Conservation (phyloP, 2,329 filamentous ascomycete genomes). For the Pseudogymnoascus sp. region DNA sequence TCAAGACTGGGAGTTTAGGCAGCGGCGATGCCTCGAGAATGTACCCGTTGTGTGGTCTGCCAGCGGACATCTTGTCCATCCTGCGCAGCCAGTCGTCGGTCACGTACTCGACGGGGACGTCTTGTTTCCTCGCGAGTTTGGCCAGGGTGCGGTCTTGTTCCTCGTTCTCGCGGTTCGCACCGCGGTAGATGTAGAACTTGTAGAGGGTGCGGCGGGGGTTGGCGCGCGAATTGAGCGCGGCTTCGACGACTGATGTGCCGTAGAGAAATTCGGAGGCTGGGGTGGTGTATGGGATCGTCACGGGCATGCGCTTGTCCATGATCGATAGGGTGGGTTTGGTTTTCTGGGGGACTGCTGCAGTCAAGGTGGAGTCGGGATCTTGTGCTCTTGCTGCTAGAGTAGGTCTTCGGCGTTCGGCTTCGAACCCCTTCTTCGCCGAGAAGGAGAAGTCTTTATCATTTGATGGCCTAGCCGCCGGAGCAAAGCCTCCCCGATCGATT, state of each 20-base stretch:
- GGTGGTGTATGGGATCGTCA: slow-evolving; percentile 60
- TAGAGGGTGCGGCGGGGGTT: slow-evolving; percentile 63
- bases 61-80: slow-evolving; percentile 74
- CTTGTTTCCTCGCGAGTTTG: slow-evolving; percentile 37
- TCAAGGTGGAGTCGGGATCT: not conserved
- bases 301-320: slow-evolving; percentile 21
- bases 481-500: not conserved
- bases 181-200: slow-evolving; percentile 68
- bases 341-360: not conserved
- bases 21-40: slow-evolving; percentile 81
- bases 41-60: slow-evolving; percentile 82
- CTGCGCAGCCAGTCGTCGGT: slow-evolving; percentile 52
- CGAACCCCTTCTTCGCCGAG: slow-evolving; percentile 3
- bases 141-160: slow-evolving; percentile 37
- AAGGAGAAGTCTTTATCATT: slow-evolving; percentile 2
- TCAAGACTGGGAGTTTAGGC: slow-evolving; percentile 58
- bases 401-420: not conserved
- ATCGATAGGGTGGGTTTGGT: not conserved
- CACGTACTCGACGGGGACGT: slow-evolving; percentile 50
- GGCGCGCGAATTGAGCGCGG: slow-evolving; percentile 54
- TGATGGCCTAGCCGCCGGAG: not conserved
- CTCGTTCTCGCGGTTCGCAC: slow-evolving; percentile 43
- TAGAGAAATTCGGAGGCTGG: slow-evolving; percentile 89
- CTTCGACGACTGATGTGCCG: slow-evolving; percentile 69
- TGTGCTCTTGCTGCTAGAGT: not conserved